Percentiles rank a stretch among this genome's conserved stretches.
phyloP scores from a whole-genome alignment of 1,139 yeast genomes.

The Lodderomyces parapsilosis region DNA sequence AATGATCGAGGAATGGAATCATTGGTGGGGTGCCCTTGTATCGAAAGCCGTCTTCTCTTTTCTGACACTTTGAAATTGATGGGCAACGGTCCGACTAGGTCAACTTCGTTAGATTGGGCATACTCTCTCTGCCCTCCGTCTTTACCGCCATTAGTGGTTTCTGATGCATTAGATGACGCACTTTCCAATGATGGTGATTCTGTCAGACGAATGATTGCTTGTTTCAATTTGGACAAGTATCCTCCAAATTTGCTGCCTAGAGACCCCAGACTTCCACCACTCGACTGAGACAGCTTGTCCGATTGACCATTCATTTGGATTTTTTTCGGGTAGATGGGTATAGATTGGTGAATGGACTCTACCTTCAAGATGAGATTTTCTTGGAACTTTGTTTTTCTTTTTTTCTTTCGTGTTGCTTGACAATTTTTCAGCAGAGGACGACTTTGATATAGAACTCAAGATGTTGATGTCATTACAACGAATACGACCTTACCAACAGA shows the following conservation, averaged over 20 bases:
- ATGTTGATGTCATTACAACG: neutral
- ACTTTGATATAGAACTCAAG: neutral
- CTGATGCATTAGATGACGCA: neutral
- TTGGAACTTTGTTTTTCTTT: neutral
- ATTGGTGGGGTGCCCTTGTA: conserved; percentile 22
- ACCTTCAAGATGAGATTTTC: neutral
- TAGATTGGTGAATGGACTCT: neutral
- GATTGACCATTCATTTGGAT: neutral
- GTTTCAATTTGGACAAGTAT: conserved; percentile 3
- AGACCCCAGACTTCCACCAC: neutral
- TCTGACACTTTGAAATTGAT: conserved; percentile 24
- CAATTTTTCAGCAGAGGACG: neutral
- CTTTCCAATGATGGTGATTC: neutral
- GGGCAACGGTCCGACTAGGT: conserved; percentile 14
- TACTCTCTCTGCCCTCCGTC: neutral
- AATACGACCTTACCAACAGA: neutral
- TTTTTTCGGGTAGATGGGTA: neutral
- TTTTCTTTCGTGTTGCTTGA: conserved; percentile 1
- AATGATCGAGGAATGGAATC: conserved; percentile 31
- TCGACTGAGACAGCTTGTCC: neutral
- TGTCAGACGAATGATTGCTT: neutral
- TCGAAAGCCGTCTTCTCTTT: conserved; percentile 31
- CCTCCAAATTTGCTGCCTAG: neutral
- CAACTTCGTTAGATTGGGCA: conserved; percentile 6
- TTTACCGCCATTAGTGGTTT: neutral